Conservation (phyloP, 1,284 basidiomycete species). For the Rhizopogon parksii region DNA sequence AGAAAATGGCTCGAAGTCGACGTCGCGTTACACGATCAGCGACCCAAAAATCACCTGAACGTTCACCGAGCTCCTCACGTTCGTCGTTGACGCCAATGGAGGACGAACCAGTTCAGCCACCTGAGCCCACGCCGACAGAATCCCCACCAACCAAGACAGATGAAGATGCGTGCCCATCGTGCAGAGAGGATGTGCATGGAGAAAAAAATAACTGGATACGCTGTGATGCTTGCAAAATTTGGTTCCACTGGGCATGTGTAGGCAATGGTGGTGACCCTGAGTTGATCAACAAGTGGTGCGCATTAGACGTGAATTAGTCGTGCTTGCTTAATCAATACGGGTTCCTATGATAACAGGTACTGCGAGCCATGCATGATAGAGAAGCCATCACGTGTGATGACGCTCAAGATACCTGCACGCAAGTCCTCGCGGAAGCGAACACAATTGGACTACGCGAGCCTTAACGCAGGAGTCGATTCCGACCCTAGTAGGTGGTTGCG, state of each 20-base stretch:
- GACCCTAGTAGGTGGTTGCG: conserved; percentile 63
- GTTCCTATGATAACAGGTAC: conserved; percentile 43
- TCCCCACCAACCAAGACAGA: conserved; percentile 13
- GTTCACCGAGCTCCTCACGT: conserved; percentile 24
- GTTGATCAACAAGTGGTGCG: conserved; percentile 49
- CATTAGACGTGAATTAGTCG: conserved; percentile 11
- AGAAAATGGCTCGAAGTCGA: conserved; percentile 27
- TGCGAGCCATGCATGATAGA: conserved; percentile 55
- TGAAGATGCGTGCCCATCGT: conserved; percentile 40
- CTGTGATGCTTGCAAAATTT: conserved; percentile 70
- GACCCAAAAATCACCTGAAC: conserved; percentile 24
- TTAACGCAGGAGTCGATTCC: conserved; percentile 55
- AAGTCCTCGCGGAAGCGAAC: conserved; percentile 70
- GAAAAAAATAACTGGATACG: conserved; percentile 65
- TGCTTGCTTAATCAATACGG: conserved; percentile 11
- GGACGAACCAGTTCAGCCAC: conserved; percentile 5
- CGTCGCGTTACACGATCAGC: conserved; percentile 26
- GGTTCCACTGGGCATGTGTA: conserved; percentile 81
- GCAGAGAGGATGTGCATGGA: conserved; percentile 30
- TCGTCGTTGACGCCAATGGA: conserved; percentile 26
- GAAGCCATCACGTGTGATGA: conserved; percentile 58
- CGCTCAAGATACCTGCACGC: conserved; percentile 67
- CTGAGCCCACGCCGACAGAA: conserved; percentile 10
- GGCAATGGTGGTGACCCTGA: conserved; percentile 59
- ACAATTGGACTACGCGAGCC: conserved; percentile 68